Conservation (phyloP, 768 basidiomycete species). For the Suillus americanus region DNA sequence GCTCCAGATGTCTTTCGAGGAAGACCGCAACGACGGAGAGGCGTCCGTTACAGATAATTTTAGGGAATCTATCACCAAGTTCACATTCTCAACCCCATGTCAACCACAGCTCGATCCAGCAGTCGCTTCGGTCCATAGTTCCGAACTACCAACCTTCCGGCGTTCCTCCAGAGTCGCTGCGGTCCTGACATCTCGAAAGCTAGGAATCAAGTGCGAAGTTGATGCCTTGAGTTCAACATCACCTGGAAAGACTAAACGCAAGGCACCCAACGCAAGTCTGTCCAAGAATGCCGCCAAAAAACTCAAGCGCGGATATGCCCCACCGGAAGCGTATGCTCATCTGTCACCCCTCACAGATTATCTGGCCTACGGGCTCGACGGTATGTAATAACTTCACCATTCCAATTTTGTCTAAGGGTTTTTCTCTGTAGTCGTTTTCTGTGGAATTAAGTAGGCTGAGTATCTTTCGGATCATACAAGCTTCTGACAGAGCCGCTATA, state of each 20-base stretch:
- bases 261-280: background rate
- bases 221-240: background rate
- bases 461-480: background rate
- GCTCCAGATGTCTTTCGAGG: background rate
- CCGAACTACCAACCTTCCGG: background rate
- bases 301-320: conserved; percentile 44
- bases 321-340: conserved; percentile 53
- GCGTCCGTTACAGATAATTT: background rate
- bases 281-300: conserved; percentile 22
- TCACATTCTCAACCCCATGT: background rate
- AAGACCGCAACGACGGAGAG: background rate
- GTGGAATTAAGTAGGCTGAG: conserved; percentile 73
- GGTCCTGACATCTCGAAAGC: background rate
- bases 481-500: background rate
- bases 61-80: background rate
- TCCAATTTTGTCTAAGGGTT: background rate
- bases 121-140: background rate
- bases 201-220: background rate
- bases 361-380: conserved; percentile 52
- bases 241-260: background rate
- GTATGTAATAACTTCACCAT: conserved; percentile 35
- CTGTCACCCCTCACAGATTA: conserved; percentile 53
- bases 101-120: background rate
- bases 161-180: background rate
- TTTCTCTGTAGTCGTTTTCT: conserved; percentile 62